Conservation (phyloP, 1,284 basidiomycete species). For the Austroboletus novae-zelandiae region DNA sequence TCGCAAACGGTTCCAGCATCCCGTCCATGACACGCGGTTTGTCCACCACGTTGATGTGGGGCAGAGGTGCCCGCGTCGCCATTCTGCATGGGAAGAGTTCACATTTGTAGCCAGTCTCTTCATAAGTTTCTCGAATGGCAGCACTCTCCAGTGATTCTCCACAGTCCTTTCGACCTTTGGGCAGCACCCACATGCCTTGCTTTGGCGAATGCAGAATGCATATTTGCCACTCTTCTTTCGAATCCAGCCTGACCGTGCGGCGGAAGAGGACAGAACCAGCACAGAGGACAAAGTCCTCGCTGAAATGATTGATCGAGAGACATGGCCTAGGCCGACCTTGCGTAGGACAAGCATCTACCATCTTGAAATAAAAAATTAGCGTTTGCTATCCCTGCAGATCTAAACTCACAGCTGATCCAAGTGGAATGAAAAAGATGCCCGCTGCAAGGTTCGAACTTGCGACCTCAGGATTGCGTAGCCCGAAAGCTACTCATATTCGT, state of each 20-base stretch:
- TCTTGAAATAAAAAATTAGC: too few relatives aligned
- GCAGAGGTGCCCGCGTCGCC: constrained; percentile 42
- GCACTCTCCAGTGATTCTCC: constrained; percentile 48
- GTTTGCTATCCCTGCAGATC: too few relatives aligned
- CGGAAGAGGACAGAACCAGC: constrained; percentile 35
- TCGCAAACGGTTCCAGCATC: constrained; percentile 37
- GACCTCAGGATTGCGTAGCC: constrained; percentile 51
- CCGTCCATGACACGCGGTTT: constrained; percentile 19
- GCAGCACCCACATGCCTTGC: constrained; percentile 46
- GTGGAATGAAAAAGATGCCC: constrained; percentile 20
- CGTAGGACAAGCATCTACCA: neutral
- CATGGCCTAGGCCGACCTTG: neutral
- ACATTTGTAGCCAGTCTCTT: constrained; percentile 59
- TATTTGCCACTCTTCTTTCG: constrained; percentile 25
- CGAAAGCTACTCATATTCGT: constrained; percentile 22
- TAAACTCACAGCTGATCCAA: too few relatives aligned
- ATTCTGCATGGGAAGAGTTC: constrained; percentile 41
- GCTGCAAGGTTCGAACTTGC: constrained; percentile 60
- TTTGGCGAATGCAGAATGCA: constrained; percentile 29
- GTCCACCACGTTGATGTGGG: constrained; percentile 35
- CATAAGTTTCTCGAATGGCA: constrained; percentile 54
- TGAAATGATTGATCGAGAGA: constrained; percentile 16
- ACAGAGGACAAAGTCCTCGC: constrained; percentile 30
- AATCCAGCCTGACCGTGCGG: constrained; percentile 23
- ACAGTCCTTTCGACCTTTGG: constrained; percentile 59